These are phyloP conservation scores for Marasmius sp. DNA, from an alignment of 1,284 basidiomycete species.

Conservation along the genomic window DNA sequence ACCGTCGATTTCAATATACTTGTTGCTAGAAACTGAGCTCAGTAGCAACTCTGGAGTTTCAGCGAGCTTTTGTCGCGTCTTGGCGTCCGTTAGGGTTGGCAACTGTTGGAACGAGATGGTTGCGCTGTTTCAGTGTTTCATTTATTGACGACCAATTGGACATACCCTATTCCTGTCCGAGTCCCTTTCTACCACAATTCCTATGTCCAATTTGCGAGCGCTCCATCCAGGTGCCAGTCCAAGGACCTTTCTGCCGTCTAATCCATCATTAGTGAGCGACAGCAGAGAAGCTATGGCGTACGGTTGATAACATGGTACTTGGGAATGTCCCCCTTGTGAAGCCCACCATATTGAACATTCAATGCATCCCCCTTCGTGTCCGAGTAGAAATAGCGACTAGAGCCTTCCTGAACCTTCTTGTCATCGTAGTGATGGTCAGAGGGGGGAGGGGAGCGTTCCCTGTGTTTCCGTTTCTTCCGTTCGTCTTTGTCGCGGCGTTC, in stretches of 20 bases:
- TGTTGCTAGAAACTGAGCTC: conserved; percentile 32
- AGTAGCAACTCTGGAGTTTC: conserved; percentile 48
- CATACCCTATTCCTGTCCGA: conserved; percentile 46
- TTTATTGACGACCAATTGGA: conserved; percentile 7
- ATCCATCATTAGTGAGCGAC: conserved; percentile 50
- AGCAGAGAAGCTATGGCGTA: conserved; percentile 31
- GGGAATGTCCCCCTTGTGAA: conserved; percentile 66
- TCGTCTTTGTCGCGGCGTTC: conserved; percentile 15
- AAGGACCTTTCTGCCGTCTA: conserved; percentile 66
- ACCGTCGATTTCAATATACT: conserved; percentile 63
- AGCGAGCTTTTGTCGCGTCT: conserved; percentile 49
- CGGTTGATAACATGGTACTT: conserved; percentile 60
- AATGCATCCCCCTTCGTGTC: conserved; percentile 70
- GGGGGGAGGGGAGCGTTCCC: conserved; percentile 12
- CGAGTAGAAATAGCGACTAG: conserved; percentile 50
- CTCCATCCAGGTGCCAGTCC: conserved; percentile 53
- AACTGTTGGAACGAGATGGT: conserved; percentile 34
- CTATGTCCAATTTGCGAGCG: conserved; percentile 50
- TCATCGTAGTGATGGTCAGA: conserved; percentile 37
- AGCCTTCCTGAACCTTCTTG: conserved; percentile 31
- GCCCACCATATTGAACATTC: conserved; percentile 69
- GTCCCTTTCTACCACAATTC: conserved; percentile 56
- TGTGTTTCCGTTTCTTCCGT: conserved; percentile 16
- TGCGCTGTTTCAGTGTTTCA: background rate
- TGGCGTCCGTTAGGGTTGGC: conserved; percentile 55